These are phyloP conservation scores for Arthrobotrys entomopaga DNA, from an alignment of 2,329 filamentous ascomycete genomes.

Conservation along the genomic window DNA sequence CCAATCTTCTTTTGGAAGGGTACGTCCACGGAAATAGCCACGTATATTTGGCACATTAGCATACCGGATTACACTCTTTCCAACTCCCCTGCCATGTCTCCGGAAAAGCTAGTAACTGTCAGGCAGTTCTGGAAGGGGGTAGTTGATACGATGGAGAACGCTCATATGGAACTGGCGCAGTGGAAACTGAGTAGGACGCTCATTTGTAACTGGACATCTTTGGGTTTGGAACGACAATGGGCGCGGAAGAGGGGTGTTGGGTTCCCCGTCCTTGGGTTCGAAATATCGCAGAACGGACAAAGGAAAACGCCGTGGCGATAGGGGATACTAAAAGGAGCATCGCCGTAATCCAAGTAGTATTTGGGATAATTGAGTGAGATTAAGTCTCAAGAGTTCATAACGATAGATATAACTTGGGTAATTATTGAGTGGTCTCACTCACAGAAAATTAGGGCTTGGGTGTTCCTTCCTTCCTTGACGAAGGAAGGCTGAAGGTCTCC, in stretches of 20 bases:
- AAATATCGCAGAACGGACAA: constrained; percentile 14
- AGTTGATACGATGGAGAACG: constrained; percentile 11
- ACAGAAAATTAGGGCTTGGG: no score
- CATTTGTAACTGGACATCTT: constrained; percentile 26
- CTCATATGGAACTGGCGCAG: constrained; percentile 3
- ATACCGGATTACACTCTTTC: constrained; percentile 8
- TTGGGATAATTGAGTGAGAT: no score
- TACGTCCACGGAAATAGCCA: neutral
- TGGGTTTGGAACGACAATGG: neutral
- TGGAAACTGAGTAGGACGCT: constrained; percentile 3
- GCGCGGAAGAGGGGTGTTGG: no score
- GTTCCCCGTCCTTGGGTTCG: constrained; percentile 9
- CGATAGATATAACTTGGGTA: no score
- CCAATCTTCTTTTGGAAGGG: constrained; percentile 14
- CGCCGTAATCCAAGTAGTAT: neutral
- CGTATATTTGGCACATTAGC: constrained; percentile 18
- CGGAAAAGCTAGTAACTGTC: constrained; percentile 7
- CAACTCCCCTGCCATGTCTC: neutral
- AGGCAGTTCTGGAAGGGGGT: constrained; percentile 26
- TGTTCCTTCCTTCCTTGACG: no score
- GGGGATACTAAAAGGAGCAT: neutral
- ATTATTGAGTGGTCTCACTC: no score
- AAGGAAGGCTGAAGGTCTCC: no score
- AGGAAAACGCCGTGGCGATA: neutral
- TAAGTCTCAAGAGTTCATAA: no score